Conservation (phyloP, 768 basidiomycete species). For the Sporobolomyces pararoseus region DNA sequence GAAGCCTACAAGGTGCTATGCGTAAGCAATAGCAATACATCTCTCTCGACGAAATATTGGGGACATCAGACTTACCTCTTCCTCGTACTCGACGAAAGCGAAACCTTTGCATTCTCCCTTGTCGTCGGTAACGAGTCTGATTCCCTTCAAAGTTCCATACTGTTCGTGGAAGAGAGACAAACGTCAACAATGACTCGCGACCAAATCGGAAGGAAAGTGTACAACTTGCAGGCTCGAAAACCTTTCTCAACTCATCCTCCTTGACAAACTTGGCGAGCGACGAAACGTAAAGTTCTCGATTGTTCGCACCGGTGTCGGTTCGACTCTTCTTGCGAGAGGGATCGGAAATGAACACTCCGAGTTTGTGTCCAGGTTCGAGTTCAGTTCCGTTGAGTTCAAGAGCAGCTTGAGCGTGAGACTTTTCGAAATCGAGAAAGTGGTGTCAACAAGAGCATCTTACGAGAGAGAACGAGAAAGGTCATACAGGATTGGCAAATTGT, state of each 20-base stretch:
- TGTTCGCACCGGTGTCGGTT: constrained; percentile 79
- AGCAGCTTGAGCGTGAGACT: constrained; percentile 63
- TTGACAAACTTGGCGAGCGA: constrained; percentile 74
- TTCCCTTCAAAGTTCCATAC: constrained; percentile 78
- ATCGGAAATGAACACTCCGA: constrained; percentile 83
- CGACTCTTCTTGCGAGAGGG: constrained; percentile 83
- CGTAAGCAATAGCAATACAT: too few species aligned
- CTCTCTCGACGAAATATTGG: background rate
- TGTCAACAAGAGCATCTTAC: background rate
- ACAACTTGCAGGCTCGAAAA: constrained; percentile 66
- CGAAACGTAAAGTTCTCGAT: constrained; percentile 80
- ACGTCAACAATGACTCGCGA: background rate
- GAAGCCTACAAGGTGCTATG: too few species aligned
- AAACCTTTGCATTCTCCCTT: constrained; percentile 73
- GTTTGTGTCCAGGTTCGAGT: constrained; percentile 62
- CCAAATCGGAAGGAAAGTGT: background rate
- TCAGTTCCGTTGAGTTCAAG: constrained; percentile 75
- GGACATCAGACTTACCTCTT: constrained; percentile 58
- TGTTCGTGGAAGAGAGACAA: constrained; percentile 50
- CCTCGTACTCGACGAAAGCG: constrained; percentile 86
- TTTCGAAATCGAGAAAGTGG: constrained; percentile 34
- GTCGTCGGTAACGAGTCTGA: constrained; percentile 72
- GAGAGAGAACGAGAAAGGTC: constrained; percentile 45
- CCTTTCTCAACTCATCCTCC: constrained; percentile 68
- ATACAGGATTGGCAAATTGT: constrained; percentile 77